Conservation (phyloP, 768 basidiomycete genomes). For the Clitopilus passeckerianus region DNA sequence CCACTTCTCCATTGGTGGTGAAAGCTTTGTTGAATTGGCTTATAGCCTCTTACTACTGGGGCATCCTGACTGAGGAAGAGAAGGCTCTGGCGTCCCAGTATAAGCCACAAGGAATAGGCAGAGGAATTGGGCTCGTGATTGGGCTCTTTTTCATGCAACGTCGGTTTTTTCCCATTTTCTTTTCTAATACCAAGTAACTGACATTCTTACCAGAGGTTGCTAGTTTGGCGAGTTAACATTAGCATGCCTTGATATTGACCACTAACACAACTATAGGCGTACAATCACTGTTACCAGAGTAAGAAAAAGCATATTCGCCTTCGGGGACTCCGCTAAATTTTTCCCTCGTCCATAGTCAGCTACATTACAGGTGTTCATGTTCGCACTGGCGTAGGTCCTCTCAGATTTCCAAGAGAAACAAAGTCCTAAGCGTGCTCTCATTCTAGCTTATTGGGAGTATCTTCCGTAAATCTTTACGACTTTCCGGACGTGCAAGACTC, state of each 20-base stretch:
- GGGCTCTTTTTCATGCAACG: constrained; percentile 61
- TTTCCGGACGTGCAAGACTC: constrained; percentile 54
- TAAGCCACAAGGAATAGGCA: constrained; percentile 47
- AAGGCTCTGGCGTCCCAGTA: constrained; percentile 26
- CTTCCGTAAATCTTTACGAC: constrained; percentile 62
- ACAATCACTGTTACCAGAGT: constrained; percentile 28
- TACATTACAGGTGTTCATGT: constrained; percentile 44
- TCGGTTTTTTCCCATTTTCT: constrained; percentile 5
- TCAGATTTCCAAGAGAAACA: neutral
- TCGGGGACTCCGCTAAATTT: neutral
- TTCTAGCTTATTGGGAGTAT: constrained; percentile 39
- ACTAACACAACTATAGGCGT: constrained; percentile 20
- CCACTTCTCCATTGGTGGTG: constrained; percentile 51
- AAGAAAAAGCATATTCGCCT: neutral
- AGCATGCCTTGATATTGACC: neutral
- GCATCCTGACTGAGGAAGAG: constrained; percentile 28
- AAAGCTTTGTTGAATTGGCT: constrained; percentile 61
- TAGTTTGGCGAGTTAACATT: constrained; percentile 27
- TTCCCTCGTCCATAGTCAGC: constrained; percentile 20
- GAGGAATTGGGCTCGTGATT: constrained; percentile 56
- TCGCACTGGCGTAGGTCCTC: constrained; percentile 37
- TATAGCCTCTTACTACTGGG: constrained; percentile 39
- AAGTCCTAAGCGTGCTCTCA: neutral
- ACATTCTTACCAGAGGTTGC: constrained; percentile 26
- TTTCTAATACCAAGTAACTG: neutral